Conservation (phyloP, 768 basidiomycete genomes). For the Pisolithus marmoratus region DNA sequence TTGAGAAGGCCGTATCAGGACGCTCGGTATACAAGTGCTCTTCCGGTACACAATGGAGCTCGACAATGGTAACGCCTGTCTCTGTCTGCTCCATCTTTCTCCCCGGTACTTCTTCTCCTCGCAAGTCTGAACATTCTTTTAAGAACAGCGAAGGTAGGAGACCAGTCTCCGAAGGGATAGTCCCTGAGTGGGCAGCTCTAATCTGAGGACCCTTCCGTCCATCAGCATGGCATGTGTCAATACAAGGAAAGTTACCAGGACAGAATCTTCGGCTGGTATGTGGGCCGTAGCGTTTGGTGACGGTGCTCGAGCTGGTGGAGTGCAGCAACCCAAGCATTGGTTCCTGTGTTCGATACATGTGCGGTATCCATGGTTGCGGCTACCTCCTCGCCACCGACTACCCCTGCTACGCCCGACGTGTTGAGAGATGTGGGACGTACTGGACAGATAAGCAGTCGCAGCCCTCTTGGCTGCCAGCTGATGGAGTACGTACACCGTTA, state of each 20-base stretch:
- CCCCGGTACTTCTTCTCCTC: conserved; percentile 15
- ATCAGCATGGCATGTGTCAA: too few species aligned
- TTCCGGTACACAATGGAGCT: conserved; percentile 18
- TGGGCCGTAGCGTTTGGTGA: conserved; percentile 27
- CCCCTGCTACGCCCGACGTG: background rate
- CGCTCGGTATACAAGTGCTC: conserved; percentile 15
- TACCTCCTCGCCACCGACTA: too few species aligned
- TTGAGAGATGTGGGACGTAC: background rate
- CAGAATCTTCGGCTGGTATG: too few species aligned
- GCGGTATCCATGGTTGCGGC: conserved; percentile 32
- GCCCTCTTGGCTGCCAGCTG: too few species aligned
- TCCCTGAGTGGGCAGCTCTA: too few species aligned
- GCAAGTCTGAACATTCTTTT: conserved; percentile 7
- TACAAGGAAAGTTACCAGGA: too few species aligned
- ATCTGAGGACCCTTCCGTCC: too few species aligned
- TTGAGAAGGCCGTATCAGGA: conserved; percentile 13
- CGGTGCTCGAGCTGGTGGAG: too few species aligned
- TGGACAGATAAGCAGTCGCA: background rate
- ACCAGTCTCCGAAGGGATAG: conserved; percentile 12
- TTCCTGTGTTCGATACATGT: conserved; percentile 29
- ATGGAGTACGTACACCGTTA: too few species aligned
- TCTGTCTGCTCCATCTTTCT: conserved; percentile 13
- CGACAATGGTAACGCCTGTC: conserved; percentile 20
- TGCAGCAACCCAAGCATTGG: conserved; percentile 36
- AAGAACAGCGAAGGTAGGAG: conserved; percentile 23